These are phyloP conservation scores for Collybiopsis luxurians DNA, from an alignment of 768 basidiomycete genomes.

Conservation along the genomic window DNA sequence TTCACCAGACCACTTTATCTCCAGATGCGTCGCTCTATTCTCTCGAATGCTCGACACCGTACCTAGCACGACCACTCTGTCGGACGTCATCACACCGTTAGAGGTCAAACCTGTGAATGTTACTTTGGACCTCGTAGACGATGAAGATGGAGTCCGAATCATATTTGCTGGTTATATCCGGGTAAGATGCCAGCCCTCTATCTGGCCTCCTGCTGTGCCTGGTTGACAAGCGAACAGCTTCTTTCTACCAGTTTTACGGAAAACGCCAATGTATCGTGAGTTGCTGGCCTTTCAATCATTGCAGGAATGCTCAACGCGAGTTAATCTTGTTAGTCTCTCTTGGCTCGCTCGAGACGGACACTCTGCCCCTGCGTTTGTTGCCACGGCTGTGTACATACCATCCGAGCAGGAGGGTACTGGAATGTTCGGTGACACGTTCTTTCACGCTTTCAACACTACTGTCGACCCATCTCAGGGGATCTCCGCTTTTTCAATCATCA, in stretches of 20 bases:
- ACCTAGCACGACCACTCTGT: conserved; percentile 14
- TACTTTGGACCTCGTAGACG: conserved; percentile 3
- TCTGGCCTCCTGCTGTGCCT: not conserved
- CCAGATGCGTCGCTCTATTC: conserved; percentile 14
- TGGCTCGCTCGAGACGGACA: conserved; percentile 6
- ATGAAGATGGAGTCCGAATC: not conserved
- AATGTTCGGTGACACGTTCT: conserved; percentile 14
- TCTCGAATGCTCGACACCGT: conserved; percentile 20
- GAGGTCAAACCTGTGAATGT: conserved; percentile 14
- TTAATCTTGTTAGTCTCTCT: conserved; percentile 1
- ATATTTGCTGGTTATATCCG: conserved; percentile 13
- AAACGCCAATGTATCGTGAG: conserved; percentile 1
- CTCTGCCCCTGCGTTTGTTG: not conserved
- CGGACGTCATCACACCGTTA: conserved; percentile 13
- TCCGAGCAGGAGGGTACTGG: conserved; percentile 6
- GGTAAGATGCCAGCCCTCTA: not conserved
- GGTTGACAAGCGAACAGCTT: not conserved
- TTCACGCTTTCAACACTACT: conserved; percentile 11
- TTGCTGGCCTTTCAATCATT: no score
- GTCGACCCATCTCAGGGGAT: conserved; percentile 10
- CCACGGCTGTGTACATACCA: not conserved
- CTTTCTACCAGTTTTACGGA: not conserved
- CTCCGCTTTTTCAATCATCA: conserved; percentile 5
- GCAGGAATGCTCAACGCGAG: not conserved
- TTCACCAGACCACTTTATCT: conserved; percentile 6